A percentile compares a stretch with the other conserved stretches of the same genome.
Evolutionary conservation across 139 green algal species (phyloP).

Genomic region (Trebouxia sp.): DNA sequence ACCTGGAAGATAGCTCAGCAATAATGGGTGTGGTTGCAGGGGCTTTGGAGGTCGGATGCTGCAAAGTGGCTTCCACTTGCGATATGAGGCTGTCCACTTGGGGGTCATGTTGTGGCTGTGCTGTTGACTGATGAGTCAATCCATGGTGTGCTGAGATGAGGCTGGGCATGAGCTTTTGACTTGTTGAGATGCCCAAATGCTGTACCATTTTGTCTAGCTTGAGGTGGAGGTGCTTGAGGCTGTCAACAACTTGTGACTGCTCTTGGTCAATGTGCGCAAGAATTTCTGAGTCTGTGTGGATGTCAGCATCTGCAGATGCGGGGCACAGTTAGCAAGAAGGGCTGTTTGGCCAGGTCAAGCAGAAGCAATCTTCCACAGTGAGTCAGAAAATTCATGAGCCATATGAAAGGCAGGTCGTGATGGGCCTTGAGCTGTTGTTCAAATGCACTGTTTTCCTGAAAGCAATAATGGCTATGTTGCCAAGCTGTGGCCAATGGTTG

Average conservation of each 20-base stretch:
- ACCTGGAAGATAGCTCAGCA: neutral
- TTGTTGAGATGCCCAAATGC: neutral
- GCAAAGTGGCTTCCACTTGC: constrained; percentile 16
- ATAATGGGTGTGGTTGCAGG: too few species aligned
- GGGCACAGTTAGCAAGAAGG: too few species aligned
- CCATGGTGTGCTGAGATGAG: constrained; percentile 5
- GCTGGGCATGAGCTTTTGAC: neutral
- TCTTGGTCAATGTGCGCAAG: constrained; percentile 2
- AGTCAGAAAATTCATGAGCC: too few species aligned
- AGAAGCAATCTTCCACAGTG: neutral
- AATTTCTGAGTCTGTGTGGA: constrained; percentile 1
- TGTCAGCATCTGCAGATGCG: neutral
- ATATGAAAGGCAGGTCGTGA: too few species aligned
- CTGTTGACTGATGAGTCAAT: neutral
- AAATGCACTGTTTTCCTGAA: too few species aligned
- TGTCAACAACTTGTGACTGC: neutral
- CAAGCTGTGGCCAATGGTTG: too few species aligned
- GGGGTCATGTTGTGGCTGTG: neutral
- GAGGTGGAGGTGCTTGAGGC: neutral
- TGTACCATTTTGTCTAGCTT: neutral
- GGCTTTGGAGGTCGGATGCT: neutral
- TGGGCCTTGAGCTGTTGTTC: too few species aligned
- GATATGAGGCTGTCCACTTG: constrained; percentile 16
- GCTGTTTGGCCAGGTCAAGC: neutral
- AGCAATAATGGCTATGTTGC: too few species aligned